Evolutionary conservation across 495 filamentous ascomycete genomes (phyloP).

Genomic region (Aspergillus taichungensis): DNA sequence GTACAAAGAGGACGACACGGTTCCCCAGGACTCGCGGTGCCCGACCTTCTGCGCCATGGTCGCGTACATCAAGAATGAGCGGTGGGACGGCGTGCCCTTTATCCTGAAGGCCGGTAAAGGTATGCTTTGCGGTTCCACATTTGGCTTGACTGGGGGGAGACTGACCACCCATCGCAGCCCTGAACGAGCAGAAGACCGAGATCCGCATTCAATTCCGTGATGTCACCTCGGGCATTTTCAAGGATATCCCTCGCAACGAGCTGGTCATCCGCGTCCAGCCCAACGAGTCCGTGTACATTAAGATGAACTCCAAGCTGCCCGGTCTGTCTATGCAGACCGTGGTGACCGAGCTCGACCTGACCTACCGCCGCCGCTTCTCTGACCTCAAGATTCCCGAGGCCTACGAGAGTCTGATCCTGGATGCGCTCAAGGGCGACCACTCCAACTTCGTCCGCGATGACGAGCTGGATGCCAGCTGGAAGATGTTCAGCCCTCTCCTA

Average conservation of each 20-base stretch:
- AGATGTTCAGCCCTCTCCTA: constrained; percentile 93
- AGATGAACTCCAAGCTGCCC: constrained; percentile 99
- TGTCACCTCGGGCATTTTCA: constrained; percentile 98
- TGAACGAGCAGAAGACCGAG: constrained; percentile 99
- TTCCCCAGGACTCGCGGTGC: constrained; percentile 94
- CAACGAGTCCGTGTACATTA: constrained; percentile 99
- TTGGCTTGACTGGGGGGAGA: background rate
- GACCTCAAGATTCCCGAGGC: constrained; percentile 99
- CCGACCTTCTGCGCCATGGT: constrained; percentile 97
- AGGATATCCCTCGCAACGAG: constrained; percentile 98
- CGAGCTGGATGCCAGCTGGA: constrained; percentile 96
- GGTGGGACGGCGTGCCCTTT: constrained; percentile 99
- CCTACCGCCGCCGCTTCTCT: constrained; percentile 95
- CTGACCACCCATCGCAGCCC: constrained; percentile 38
- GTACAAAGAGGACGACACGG: constrained; percentile 98
- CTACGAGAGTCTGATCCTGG: constrained; percentile 94
- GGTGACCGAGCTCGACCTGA: constrained; percentile 96
- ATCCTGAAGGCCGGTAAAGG: constrained; percentile 98
- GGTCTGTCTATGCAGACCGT: constrained; percentile 99
- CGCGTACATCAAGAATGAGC: constrained; percentile 97
- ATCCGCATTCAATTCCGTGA: constrained; percentile 99
- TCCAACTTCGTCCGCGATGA: constrained; percentile 99
- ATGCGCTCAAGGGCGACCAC: constrained; percentile 97
- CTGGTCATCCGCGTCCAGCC: constrained; percentile 98
- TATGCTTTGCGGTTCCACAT: constrained; percentile 15